A percentile compares a stretch with the other conserved stretches of the same genome.
Conservation (phyloP, 768 basidiomycete genomes). For the Suillus paluster region DNA sequence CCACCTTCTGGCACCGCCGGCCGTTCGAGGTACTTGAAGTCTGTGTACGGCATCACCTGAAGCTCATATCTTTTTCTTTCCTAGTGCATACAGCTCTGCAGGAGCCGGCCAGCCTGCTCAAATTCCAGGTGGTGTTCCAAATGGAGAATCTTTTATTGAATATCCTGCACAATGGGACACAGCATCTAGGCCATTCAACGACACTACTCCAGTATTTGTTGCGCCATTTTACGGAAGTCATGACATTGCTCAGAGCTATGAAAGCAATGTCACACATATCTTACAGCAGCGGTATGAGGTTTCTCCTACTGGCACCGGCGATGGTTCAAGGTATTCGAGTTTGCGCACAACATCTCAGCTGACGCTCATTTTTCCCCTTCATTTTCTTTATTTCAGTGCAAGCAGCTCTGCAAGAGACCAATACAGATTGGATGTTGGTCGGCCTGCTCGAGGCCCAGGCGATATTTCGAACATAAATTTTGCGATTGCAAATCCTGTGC, state of each 20-base stretch:
- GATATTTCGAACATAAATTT: background rate
- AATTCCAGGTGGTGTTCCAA: background rate
- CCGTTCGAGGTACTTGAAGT: background rate
- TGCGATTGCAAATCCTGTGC: background rate
- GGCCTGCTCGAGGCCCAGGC: background rate
- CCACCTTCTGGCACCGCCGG: background rate
- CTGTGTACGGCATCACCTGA: background rate
- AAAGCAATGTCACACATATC: background rate
- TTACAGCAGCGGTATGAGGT: background rate
- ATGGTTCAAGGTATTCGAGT: background rate
- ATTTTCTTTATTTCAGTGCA: background rate
- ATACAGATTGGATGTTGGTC: background rate
- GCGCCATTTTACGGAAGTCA: background rate
- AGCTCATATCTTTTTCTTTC: background rate
- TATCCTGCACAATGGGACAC: background rate
- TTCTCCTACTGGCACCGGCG: too few species aligned
- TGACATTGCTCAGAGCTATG: background rate
- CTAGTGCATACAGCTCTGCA: background rate
- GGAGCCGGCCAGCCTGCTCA: background rate
- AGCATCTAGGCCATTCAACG: background rate
- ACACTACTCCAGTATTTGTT: background rate
- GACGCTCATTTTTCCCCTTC: background rate
- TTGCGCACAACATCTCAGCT: background rate
- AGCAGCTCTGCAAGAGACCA: background rate
- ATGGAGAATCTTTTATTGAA: background rate